Base-by-base conservation (phyloP, 1,284 basidiomycete genomes). In the Cryptococcus sp. region DNA sequence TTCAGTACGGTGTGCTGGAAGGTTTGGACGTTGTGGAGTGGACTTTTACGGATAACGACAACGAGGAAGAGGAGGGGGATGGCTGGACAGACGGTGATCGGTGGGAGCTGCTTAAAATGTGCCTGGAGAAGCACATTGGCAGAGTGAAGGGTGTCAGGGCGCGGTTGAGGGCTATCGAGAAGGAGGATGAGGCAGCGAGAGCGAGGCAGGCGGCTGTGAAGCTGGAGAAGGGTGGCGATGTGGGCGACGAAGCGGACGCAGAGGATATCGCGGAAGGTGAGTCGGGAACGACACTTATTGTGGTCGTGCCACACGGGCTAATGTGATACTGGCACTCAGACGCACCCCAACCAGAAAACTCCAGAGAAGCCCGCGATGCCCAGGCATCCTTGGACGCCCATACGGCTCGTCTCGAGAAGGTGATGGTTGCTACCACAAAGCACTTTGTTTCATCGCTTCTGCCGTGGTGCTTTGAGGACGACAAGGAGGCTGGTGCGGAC, bases 1-100 rank as follows among this genome's bases (percentile, higher is more conserved):
- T 98, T 83, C 95, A 98, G 77, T 99, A 99, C 77, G 90, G 96
- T 69, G 89, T 98, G 56, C 87, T 98, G 33, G 93, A 98, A 69
- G 91, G 94, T 0, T 84, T 87, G 15, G 94, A 98, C 69, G 88
- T 98, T 16, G 86, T 97, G 52, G 80, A 79, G 4, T 97, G 91
- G 86, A 84, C 88, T 16, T 98, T 98, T 73, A 65, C 67, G n/a
- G 65, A 64, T 16, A 62, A 65, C 15, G 66, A 78, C 65, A 60
- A 71, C 65, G 62, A 78, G 57, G 82, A 66, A 20, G 69, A 72
- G 46, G 53, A 64, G 9, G 71, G 65, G 37, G 70, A 75, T 48
- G 71, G 74, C 13, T 80, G 79, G 80, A 77, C 77, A 71, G 68
- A 81, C 85, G 62, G 84, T 76, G 65, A 82, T 82, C 85, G 88